Conservation (phyloP, 208 protist genomes). For the Trypanosoma boissoni region DNA sequence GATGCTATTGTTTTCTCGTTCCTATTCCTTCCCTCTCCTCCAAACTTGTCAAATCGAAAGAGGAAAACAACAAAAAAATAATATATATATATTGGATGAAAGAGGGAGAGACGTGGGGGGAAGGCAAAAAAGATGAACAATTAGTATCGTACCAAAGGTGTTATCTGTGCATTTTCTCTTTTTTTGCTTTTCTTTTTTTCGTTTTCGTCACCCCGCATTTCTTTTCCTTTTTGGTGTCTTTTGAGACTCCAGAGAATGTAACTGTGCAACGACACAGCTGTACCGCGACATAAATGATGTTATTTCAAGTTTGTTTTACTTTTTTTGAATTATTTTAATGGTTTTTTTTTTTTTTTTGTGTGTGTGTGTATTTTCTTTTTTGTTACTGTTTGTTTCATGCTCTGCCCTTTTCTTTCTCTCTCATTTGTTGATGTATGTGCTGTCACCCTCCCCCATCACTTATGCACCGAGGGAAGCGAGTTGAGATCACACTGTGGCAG, state of each 20-base stretch:
- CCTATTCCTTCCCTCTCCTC: too few species aligned
- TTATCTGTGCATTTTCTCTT: background rate
- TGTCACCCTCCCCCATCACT: background rate
- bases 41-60: too few species aligned
- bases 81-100: too few species aligned
- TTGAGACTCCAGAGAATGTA: background rate
- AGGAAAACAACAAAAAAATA: too few species aligned
- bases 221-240: conserved; percentile 1
- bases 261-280: too few species aligned
- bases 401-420: background rate
- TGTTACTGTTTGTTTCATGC: conserved; percentile 8
- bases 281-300: background rate
- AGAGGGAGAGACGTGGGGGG: too few species aligned
- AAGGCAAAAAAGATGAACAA: too few species aligned
- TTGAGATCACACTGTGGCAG: background rate
- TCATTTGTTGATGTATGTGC: background rate
- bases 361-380: background rate
- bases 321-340: background rate
- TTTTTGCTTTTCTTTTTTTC: background rate
- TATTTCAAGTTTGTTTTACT: background rate
- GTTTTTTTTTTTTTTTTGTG: conserved; percentile 3
- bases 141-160: too few species aligned
- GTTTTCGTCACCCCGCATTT: background rate
- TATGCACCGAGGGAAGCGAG: background rate
- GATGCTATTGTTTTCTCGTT: too few species aligned